phyloP scores from a whole-genome alignment of 2,329 filamentous ascomycete species.

The Coleophoma crateriformis region DNA sequence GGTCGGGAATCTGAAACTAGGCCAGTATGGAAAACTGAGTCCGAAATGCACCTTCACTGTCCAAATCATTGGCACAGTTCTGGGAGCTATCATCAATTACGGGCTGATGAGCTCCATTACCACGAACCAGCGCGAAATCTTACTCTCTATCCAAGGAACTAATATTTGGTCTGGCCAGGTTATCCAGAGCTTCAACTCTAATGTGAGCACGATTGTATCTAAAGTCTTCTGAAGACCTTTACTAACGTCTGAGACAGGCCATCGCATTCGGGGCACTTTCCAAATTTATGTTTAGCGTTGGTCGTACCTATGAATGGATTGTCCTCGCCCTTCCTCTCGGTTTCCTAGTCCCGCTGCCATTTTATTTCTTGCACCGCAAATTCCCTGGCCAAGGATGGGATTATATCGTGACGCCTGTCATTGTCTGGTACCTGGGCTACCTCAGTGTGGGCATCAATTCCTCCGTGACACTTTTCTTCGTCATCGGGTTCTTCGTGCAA shows the following conservation, averaged over 20 bases:
- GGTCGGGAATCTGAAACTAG: conserved; percentile 28
- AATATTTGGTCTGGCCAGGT: conserved; percentile 41
- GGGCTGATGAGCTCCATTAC: conserved; percentile 38
- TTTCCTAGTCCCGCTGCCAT: conserved; percentile 34
- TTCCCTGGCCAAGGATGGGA: conserved; percentile 23
- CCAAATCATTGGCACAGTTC: conserved; percentile 33
- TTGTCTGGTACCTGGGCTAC: conserved; percentile 35
- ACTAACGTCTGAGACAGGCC: conserved; percentile 16
- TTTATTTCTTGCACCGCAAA: conserved; percentile 28
- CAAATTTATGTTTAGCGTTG: conserved; percentile 35
- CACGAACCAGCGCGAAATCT: conserved; percentile 33
- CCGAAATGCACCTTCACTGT: conserved; percentile 33
- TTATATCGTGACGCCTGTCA: conserved; percentile 35
- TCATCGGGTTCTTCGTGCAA: conserved; percentile 29
- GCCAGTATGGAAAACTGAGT: conserved; percentile 30
- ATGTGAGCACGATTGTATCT: conserved; percentile 6
- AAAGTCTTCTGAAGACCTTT: background rate
- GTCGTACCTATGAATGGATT: conserved; percentile 30
- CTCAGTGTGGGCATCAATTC: conserved; percentile 37
- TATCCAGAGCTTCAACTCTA: conserved; percentile 38
- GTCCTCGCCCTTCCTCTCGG: conserved; percentile 35
- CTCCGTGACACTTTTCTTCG: conserved; percentile 27
- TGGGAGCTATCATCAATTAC: conserved; percentile 38
- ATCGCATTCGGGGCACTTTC: conserved; percentile 32
- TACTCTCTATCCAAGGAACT: conserved; percentile 33